Conservation (phyloP, 306 rosid genomes). For the Trifolium repens region DNA sequence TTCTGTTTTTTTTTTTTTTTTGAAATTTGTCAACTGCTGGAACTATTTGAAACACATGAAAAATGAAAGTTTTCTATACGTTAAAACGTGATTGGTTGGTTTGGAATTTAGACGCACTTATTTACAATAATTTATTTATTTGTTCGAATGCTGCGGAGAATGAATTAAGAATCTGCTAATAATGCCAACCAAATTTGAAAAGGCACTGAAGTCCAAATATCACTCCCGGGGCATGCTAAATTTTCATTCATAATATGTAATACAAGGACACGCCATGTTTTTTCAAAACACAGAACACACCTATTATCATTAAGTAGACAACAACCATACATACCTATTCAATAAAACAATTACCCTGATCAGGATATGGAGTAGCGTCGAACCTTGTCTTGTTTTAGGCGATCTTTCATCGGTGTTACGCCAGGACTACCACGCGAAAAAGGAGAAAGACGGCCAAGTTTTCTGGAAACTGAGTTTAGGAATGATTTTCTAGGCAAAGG, state of each 20-base stretch:
- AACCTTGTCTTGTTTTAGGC: constrained; percentile 55
- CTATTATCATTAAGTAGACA: not conserved
- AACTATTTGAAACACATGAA: no score
- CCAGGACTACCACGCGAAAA: constrained; percentile 55
- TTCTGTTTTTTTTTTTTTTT: no score
- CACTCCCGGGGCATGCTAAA: no score
- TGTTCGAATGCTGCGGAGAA: no score
- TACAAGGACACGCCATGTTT: not conserved
- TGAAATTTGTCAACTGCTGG: no score
- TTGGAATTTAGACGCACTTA: no score
- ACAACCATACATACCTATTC: not conserved
- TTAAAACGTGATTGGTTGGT: no score
- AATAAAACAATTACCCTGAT: not conserved
- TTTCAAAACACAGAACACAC: not conserved
- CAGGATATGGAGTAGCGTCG: constrained; percentile 87
- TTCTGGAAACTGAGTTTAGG: constrained; percentile 68
- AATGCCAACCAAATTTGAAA: no score
- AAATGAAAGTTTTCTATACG: no score
- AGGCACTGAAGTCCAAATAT: no score
- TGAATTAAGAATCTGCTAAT: no score
- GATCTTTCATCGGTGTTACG: constrained; percentile 43
- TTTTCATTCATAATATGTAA: not conserved
- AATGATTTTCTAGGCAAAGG: constrained; percentile 82
- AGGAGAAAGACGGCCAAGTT: constrained; percentile 72
- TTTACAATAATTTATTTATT: no score